phyloP scores from a whole-genome alignment of 1,284 basidiomycete genomes.

The Wallemia ichthyophaga region DNA sequence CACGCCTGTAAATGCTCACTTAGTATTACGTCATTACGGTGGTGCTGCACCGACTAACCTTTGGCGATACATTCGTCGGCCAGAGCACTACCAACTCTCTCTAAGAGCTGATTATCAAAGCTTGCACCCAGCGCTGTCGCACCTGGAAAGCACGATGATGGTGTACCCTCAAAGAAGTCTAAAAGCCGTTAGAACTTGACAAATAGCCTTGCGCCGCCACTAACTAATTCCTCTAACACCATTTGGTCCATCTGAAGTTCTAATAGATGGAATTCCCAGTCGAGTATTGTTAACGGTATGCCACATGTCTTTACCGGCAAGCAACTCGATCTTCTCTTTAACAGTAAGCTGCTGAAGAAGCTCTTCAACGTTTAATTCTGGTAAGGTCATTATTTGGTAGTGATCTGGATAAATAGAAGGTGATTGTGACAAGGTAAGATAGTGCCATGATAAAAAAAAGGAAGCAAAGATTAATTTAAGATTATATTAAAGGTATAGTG shows the following conservation, averaged over 20 bases:
- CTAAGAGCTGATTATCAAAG: conserved; percentile 23
- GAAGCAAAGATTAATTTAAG: no score
- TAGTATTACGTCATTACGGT: neutral
- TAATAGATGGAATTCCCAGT: conserved; percentile 25
- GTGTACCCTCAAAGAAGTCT: conserved; percentile 2
- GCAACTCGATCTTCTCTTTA: neutral
- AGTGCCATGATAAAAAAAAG: no score
- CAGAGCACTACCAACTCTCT: conserved; percentile 27
- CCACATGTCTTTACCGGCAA: neutral
- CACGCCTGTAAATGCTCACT: neutral
- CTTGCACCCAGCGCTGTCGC: conserved; percentile 9
- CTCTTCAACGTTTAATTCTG: neutral
- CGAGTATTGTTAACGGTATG: conserved; percentile 28
- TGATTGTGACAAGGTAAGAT: neutral
- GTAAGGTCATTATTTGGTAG: neutral
- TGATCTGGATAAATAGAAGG: neutral
- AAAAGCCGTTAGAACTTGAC: neutral
- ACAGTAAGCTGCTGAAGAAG: neutral
- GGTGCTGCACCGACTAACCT: conserved; percentile 21
- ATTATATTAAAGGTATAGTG: no score
- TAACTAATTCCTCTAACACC: conserved; percentile 8
- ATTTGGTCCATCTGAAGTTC: conserved; percentile 11
- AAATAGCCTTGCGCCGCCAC: neutral
- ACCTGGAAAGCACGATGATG: conserved; percentile 7
- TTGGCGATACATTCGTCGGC: conserved; percentile 38